Base-by-base conservation (phyloP, 805 yeast species). In the Teunomyces funiuensis region DNA sequence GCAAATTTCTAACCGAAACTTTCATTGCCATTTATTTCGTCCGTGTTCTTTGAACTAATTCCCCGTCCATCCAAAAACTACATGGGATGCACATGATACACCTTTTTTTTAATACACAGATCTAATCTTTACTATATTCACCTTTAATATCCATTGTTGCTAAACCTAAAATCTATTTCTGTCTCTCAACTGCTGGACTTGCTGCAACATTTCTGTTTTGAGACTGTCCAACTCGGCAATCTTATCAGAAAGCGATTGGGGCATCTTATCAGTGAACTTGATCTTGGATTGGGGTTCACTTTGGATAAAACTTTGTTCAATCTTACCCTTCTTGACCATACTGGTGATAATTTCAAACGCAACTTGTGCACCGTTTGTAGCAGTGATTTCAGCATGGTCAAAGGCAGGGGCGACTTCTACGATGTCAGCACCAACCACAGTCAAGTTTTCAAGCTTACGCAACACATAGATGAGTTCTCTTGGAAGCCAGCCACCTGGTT, bases 281-380 rank as follows among this genome's bases (percentile, higher is more conserved):
- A 25, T 26, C 23, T 27, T 36, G 11, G 31, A 5, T n/a, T 33
- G 7, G 19, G 23, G 29, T 6, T 14, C 7, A 4, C n/a, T 6
- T 22, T 33, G 19, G 6, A 33, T 13, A 13, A 33, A 16, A 8
- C 18, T 19, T 5, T 16, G 13, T 9, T 22, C 27, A 8, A 42
- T 27, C 33, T 22, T 39, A 2, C 79, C 83, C 50, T 73, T 79
- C 56, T 82, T 78, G 11, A 85, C 89, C 88, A 86, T 85, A 44
- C 79, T 77, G 10, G 93, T 83, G 40, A 85, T 60, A 29, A 86
- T 53, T 58, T 86, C 95, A 61, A 65, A 85, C 1, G 81, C 85
- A 23, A 81, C 75, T 60, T 82, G 88, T 0, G 88, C 83, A 3
- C 83, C 88, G 48, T 83, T 83, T 9, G 84, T 71, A 14, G 84